These are phyloP conservation scores for Dactylellina cionopaga DNA, from an alignment of 2,329 filamentous ascomycete species.

Conservation along the genomic window DNA sequence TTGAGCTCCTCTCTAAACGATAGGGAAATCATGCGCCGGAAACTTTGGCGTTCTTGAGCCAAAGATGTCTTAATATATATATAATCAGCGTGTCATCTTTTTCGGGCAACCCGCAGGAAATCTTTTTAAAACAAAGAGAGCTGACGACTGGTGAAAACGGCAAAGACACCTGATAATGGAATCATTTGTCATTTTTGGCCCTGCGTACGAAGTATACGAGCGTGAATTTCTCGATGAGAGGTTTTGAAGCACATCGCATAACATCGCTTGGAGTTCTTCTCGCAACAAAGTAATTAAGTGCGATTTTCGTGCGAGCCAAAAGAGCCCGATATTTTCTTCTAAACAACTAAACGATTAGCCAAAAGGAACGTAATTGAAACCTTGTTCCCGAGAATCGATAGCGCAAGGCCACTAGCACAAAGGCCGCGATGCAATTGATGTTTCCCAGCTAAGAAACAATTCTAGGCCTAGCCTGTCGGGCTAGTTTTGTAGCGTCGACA, in stretches of 20 bases:
- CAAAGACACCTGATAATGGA: slow-evolving; percentile 46
- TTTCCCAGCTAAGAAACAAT: slow-evolving; percentile 42
- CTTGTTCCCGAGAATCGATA: slow-evolving; percentile 50
- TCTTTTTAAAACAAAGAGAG: slow-evolving; percentile 19
- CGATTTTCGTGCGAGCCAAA: slow-evolving; percentile 10
- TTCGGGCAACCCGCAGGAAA: slow-evolving; percentile 21
- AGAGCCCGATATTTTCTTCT: slow-evolving; percentile 2
- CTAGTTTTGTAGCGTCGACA: slow-evolving; percentile 46
- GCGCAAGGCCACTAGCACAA: slow-evolving; percentile 33
- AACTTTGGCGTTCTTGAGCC: slow-evolving; percentile 49
- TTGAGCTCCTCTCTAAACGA: slow-evolving; percentile 52
- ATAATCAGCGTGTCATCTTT: slow-evolving; percentile 34
- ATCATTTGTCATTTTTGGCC: slow-evolving; percentile 13
- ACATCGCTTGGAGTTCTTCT: too few relatives aligned
- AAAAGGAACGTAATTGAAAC: slow-evolving; percentile 48
- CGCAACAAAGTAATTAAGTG: too few relatives aligned
- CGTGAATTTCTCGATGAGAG: too few relatives aligned
- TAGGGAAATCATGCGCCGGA: slow-evolving; percentile 52
- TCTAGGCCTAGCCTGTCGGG: slow-evolving; percentile 29
- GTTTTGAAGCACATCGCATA: not conserved
- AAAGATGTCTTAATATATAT: slow-evolving; percentile 41
- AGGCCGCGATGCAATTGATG: slow-evolving; percentile 44
- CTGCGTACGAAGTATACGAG: not conserved
- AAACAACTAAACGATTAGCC: slow-evolving; percentile 23
- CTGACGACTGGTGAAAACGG: slow-evolving; percentile 17